phyloP scores from a whole-genome alignment of 495 filamentous ascomycete genomes.

The Cercophora samala region DNA sequence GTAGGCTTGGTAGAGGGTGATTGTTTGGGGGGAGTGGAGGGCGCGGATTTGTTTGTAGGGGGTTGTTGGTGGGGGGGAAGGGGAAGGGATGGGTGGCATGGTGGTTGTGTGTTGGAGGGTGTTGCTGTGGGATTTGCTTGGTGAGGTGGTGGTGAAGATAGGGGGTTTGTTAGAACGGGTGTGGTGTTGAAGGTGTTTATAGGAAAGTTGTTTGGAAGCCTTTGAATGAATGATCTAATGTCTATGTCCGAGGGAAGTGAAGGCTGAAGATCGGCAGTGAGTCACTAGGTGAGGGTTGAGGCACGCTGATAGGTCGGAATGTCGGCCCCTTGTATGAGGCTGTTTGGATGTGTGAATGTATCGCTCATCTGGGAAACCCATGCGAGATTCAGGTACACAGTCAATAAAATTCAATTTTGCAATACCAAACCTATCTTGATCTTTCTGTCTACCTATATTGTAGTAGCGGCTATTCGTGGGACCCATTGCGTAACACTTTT shows the following conservation, averaged over 20 bases:
- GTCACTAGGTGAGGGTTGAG: not conserved
- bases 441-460: too few species aligned
- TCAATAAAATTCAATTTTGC: too few species aligned
- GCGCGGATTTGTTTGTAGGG: conserved; percentile 57
- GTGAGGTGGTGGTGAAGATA: not conserved
- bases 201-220: not conserved
- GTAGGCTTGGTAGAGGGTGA: conserved; percentile 66
- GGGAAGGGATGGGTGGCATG: not conserved
- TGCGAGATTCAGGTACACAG: too few species aligned
- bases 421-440: too few species aligned
- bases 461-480: too few species aligned
- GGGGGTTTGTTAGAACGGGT: not conserved
- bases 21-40: conserved; percentile 43
- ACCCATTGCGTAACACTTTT: too few species aligned
- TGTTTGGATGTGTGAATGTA: too few species aligned
- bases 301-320: not conserved
- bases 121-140: not conserved
- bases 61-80: not conserved
- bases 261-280: not conserved
- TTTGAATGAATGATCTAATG: not conserved
- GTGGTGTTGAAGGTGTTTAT: not conserved
- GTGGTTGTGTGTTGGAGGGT: not conserved
- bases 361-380: too few species aligned
- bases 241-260: not conserved
- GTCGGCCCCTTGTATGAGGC: not conserved